phyloP scores from a whole-genome alignment of 352 stramenopile species.

The Aphanomyces astaci region DNA sequence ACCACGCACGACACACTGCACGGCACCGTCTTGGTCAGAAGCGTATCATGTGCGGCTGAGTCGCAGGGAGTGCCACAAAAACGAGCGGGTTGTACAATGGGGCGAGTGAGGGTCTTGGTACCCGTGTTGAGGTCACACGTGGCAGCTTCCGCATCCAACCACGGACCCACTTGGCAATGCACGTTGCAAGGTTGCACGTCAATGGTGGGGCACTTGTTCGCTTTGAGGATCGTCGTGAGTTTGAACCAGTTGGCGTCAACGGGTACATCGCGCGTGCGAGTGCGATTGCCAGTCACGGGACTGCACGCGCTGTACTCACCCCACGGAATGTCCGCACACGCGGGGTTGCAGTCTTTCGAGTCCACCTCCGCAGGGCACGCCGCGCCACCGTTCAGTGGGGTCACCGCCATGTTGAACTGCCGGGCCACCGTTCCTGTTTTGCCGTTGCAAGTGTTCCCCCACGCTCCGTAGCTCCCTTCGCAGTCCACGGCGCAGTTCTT shows the following conservation, averaged over 20 bases:
- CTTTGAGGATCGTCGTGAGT: neutral
- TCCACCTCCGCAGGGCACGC: neutral
- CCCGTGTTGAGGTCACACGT: neutral
- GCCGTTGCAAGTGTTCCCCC: slow-evolving; percentile 1
- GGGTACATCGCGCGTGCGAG: neutral
- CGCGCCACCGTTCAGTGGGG: neutral
- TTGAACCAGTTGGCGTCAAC: slow-evolving; percentile 4
- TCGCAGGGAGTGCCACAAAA: slow-evolving; percentile 3
- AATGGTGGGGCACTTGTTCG: slow-evolving; percentile 2
- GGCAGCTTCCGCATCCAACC: neutral
- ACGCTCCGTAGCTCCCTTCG: neutral
- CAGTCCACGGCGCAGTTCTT: neutral
- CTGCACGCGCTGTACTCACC: neutral
- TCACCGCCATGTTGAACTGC: neutral
- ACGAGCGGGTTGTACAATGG: neutral
- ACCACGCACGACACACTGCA: neutral
- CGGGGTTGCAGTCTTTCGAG: slow-evolving; percentile 1
- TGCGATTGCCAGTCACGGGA: neutral
- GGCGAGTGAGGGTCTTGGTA: neutral
- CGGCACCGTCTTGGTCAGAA: slow-evolving; percentile 4
- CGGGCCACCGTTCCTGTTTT: neutral
- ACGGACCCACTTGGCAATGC: neutral
- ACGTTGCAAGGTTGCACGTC: slow-evolving; percentile 2
- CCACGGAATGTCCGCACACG: neutral
- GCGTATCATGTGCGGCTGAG: neutral